A percentile compares a stretch with the other conserved stretches of the same genome.
These are phyloP conservation scores for Rhizopogon vulgaris DNA, from an alignment of 768 basidiomycete genomes.

Conservation along the genomic window DNA sequence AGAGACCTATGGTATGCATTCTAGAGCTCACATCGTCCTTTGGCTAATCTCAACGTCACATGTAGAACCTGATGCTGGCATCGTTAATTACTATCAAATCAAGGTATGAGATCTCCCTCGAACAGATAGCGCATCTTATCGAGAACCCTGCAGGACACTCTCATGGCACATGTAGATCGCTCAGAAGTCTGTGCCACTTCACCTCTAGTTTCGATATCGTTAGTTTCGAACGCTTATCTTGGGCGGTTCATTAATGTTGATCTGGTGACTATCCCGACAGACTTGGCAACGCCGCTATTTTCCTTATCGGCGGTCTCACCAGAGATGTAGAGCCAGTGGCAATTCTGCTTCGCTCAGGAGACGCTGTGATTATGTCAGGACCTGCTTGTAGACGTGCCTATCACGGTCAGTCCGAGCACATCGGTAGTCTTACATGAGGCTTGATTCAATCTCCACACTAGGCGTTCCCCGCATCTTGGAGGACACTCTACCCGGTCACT, in stretches of 20 bases:
- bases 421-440: not conserved
- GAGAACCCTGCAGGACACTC: constrained; percentile 55
- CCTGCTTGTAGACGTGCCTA: constrained; percentile 80
- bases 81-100: constrained; percentile 91
- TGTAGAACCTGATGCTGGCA: constrained; percentile 90
- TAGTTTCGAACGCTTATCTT: constrained; percentile 19
- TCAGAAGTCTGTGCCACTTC: constrained; percentile 91
- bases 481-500: constrained; percentile 63
- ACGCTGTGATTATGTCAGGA: constrained; percentile 91
- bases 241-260: not conserved
- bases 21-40: not conserved
- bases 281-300: constrained; percentile 83
- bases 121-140: not conserved
- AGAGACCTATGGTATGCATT: constrained; percentile 65
- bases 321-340: constrained; percentile 73
- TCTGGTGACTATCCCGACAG: constrained; percentile 30
- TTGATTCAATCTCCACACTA: constrained; percentile 17
- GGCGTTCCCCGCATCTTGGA: constrained; percentile 88
- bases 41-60: constrained; percentile 1
- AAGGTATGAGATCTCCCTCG: constrained; percentile 34
- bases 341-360: constrained; percentile 85
- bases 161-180: constrained; percentile 97
- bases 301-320: constrained; percentile 82
- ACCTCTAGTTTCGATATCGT: constrained; percentile 94
- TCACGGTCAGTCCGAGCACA: constrained; percentile 59